A percentile compares a stretch with the other conserved stretches of the same genome.
phyloP scores from a whole-genome alignment of 352 stramenopile genomes.

The Globisporangium megalacanthum region DNA sequence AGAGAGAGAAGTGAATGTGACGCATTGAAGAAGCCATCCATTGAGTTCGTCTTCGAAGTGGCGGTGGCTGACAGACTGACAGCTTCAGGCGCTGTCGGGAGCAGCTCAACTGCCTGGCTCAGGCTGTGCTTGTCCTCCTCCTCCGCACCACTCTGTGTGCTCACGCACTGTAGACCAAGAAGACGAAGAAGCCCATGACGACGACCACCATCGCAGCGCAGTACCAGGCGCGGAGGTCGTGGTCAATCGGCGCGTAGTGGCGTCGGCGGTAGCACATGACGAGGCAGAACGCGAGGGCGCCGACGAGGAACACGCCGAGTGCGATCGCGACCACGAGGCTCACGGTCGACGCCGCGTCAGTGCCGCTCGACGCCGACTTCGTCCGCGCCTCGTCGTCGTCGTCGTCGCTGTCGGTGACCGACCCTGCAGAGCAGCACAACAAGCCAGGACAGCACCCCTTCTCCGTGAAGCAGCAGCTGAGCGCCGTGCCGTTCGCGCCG shows the following conservation, averaged over 20 bases:
- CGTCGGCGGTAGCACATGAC: constrained; percentile 60
- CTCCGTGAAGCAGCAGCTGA: constrained; percentile 25
- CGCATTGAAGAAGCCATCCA: too few species aligned
- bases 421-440: constrained; percentile 10
- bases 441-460: constrained; percentile 19
- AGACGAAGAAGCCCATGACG: constrained; percentile 65
- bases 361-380: constrained; percentile 10
- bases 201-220: constrained; percentile 53
- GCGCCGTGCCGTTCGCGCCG: constrained; percentile 15
- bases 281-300: constrained; percentile 33
- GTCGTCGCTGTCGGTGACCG: too few species aligned
- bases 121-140: too few species aligned
- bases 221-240: constrained; percentile 60
- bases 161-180: constrained; percentile 52
- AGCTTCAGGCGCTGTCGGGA: too few species aligned
- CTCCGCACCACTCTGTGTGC: too few species aligned
- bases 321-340: constrained; percentile 39
- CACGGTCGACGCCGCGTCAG: constrained; percentile 6
- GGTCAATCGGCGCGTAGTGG: constrained; percentile 51
- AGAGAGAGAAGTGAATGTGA: too few species aligned
- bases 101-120: too few species aligned
- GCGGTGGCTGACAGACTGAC: too few species aligned
- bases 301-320: constrained; percentile 28
- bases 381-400: background rate
- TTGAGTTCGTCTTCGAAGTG: too few species aligned